Evolutionary conservation across 305 asterid species (phyloP).

Genomic region (Andrographis paniculata): DNA sequence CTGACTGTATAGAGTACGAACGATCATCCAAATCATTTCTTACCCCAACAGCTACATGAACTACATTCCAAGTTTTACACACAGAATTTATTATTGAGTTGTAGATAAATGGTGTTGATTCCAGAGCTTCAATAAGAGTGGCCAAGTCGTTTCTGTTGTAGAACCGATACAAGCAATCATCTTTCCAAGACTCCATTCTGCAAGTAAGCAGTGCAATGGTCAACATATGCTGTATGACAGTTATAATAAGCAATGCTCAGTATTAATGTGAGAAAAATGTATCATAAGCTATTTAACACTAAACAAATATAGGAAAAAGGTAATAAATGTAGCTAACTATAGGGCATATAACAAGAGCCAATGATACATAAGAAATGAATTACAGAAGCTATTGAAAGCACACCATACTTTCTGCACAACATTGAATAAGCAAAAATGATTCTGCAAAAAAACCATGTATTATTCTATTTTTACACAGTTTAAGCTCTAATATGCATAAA

Average conservation of each 20-base stretch:
- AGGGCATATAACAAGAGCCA: no score
- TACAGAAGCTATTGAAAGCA: no score
- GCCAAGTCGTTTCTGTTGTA: constrained; percentile 59
- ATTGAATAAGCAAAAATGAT: no score
- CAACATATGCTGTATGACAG: constrained; percentile 14
- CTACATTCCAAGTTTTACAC: constrained; percentile 47
- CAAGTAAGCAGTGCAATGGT: constrained; percentile 24
- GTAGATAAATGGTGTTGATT: constrained; percentile 36
- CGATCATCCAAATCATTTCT: constrained; percentile 32
- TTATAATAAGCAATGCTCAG: neutral
- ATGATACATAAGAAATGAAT: no score
- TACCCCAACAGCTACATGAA: constrained; percentile 35
- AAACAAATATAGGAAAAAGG: no score
- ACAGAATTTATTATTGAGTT: constrained; percentile 40
- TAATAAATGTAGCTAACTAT: no score
- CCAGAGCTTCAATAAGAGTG: constrained; percentile 47
- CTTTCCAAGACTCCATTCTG: constrained; percentile 65
- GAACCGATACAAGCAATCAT: constrained; percentile 36
- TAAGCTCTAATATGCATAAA: no score
- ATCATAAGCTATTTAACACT: no score
- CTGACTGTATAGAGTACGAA: constrained; percentile 27
- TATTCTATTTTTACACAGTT: no score
- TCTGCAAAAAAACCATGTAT: no score
- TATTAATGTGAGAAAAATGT: no score
- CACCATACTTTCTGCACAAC: no score